A percentile compares a stretch with the other conserved stretches of the same genome.
Conservation (phyloP, 75 land plant species). For the Sequoiadendron giganteum region DNA sequence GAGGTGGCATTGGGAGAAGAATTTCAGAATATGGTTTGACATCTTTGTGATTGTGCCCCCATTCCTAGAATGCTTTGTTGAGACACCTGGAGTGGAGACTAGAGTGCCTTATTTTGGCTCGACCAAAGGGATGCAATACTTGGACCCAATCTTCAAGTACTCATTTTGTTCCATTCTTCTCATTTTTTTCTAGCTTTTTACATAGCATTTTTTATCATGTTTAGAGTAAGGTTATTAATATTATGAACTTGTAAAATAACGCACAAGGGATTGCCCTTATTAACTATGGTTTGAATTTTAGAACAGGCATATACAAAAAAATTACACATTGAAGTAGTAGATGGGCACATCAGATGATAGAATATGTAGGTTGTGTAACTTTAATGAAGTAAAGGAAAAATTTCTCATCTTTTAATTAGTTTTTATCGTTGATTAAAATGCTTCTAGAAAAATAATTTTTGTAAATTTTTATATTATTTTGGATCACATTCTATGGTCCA, state of each 20-base stretch:
- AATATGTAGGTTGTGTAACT: too few relatives aligned
- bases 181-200: not conserved
- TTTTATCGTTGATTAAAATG: too few relatives aligned
- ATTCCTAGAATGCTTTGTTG: conserved; percentile 90
- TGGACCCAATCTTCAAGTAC: conserved; percentile 82
- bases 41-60: conserved; percentile 57
- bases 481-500: too few relatives aligned
- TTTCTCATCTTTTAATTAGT: too few relatives aligned
- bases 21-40: conserved; percentile 85
- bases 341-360: too few relatives aligned
- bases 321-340: too few relatives aligned
- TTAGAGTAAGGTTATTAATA: too few relatives aligned
- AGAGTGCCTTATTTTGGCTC: conserved; percentile 84
- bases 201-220: not conserved
- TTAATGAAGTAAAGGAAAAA: too few relatives aligned
- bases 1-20: conserved; percentile 17
- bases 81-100: conserved; percentile 81
- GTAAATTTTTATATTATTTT: too few relatives aligned
- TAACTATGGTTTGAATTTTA: not conserved
- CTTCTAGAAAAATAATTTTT: too few relatives aligned
- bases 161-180: not conserved
- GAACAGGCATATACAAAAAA: not conserved
- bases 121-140: conserved; percentile 58
- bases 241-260: not conserved
- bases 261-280: not conserved